Percentiles rank a stretch among this genome's conserved stretches.
These are phyloP conservation scores for Colletotrichum tropicale DNA, from an alignment of 2,329 filamentous ascomycete genomes.

Conservation along the genomic window DNA sequence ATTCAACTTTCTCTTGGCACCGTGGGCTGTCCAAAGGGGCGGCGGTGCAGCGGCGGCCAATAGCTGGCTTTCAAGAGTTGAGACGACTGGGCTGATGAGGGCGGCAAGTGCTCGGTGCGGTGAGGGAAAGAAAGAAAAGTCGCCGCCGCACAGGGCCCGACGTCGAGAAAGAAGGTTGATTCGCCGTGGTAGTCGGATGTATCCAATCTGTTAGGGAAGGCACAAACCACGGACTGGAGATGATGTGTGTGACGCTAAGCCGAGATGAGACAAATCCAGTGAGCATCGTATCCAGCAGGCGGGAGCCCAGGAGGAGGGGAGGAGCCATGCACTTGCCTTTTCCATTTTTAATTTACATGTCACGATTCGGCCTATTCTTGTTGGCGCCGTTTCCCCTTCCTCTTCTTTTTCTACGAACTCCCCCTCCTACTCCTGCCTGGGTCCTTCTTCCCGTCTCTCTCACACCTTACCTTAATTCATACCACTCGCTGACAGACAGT, in stretches of 20 bases:
- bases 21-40: background rate
- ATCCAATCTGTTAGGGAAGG: background rate
- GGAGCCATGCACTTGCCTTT: conserved; percentile 7
- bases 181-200: background rate
- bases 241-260: conserved; percentile 20
- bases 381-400: background rate
- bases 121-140: background rate
- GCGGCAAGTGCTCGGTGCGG: background rate
- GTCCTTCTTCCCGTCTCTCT: background rate
- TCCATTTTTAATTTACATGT: conserved; percentile 22
- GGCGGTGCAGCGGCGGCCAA: background rate
- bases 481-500: background rate
- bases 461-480: background rate
- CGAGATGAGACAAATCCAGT: conserved; percentile 15
- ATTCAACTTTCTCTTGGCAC: background rate
- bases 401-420: background rate
- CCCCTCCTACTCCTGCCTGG: background rate
- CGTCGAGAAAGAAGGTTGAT: background rate
- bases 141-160: background rate
- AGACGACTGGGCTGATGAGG: background rate
- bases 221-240: background rate
- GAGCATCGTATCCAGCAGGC: conserved; percentile 19
- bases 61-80: background rate
- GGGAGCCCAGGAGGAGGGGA: conserved; percentile 1
- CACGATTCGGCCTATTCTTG: conserved; percentile 6